A percentile compares a stretch with the other conserved stretches of the same genome.
phyloP scores from a whole-genome alignment of 2,329 filamentous ascomycete genomes.

The Talaromyces funiculosus region DNA sequence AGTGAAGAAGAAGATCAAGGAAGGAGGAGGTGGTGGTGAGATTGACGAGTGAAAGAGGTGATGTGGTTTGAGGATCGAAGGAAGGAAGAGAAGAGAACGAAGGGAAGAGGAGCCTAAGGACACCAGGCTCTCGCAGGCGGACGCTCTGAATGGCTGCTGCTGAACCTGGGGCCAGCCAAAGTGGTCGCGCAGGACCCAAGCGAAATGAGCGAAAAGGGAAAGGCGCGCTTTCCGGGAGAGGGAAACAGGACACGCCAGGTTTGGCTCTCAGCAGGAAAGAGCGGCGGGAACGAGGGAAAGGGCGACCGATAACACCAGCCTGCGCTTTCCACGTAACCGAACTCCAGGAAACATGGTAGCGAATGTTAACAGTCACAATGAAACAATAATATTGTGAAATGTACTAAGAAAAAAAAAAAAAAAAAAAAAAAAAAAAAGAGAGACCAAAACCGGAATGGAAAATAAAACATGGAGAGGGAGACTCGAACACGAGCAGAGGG shows the following conservation, averaged over 20 bases:
- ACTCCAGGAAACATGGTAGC: neutral
- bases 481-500: neutral
- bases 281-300: neutral
- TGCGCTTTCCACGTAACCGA: neutral
- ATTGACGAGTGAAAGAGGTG: constrained; percentile 14
- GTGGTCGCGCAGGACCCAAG: constrained; percentile 22
- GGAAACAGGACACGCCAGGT: neutral
- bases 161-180: constrained; percentile 21
- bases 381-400: neutral
- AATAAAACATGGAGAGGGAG: neutral
- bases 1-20: constrained; percentile 6
- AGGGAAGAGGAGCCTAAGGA: constrained; percentile 18
- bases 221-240: constrained; percentile 17
- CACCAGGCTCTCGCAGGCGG: neutral
- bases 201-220: constrained; percentile 22
- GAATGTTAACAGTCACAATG: neutral
- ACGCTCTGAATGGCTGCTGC: neutral
- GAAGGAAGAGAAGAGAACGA: constrained; percentile 10
- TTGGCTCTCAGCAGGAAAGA: neutral
- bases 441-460: neutral
- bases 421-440: neutral
- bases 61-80: constrained; percentile 1
- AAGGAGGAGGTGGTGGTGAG: constrained; percentile 10
- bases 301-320: neutral
- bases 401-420: neutral